Evolutionary conservation across 495 filamentous ascomycete genomes (phyloP).

Genomic region (Penicillium robsamsonii): DNA sequence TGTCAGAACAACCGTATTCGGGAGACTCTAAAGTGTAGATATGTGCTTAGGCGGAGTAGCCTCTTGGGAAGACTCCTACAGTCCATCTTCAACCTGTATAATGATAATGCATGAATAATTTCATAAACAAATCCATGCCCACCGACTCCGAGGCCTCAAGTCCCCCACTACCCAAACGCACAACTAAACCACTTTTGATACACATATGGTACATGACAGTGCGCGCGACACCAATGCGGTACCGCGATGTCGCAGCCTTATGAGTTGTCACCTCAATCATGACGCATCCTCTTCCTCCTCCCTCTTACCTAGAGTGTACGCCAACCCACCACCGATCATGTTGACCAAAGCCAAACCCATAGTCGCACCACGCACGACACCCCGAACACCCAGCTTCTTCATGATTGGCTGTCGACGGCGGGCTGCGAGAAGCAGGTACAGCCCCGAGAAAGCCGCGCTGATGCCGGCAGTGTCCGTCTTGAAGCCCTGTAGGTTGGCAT

Average conservation of each 20-base stretch:
- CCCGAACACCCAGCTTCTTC: slow-evolving; percentile 64
- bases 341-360: slow-evolving; percentile 71
- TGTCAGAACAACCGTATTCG: slow-evolving; percentile 38
- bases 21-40: slow-evolving; percentile 2
- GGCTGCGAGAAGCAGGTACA: slow-evolving; percentile 77
- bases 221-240: too few relatives aligned
- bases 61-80: not conserved
- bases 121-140: slow-evolving; percentile 3
- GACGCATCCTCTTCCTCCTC: slow-evolving; percentile 51
- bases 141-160: not conserved
- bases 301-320: slow-evolving; percentile 64
- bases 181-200: slow-evolving; percentile 5
- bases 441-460: slow-evolving; percentile 78
- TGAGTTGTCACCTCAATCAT: not conserved
- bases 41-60: not conserved
- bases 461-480: slow-evolving; percentile 80
- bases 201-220: slow-evolving; percentile 22
- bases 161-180: not conserved
- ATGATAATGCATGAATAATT: slow-evolving; percentile 10
- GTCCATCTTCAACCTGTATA: not conserved
- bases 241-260: not conserved
- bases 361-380: slow-evolving; percentile 66
- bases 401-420: slow-evolving; percentile 59
- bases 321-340: slow-evolving; percentile 64
- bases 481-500: slow-evolving; percentile 75